These are phyloP conservation scores for Hortiboletus rubellus DNA, from an alignment of 1,284 basidiomycete genomes.

Conservation along the genomic window DNA sequence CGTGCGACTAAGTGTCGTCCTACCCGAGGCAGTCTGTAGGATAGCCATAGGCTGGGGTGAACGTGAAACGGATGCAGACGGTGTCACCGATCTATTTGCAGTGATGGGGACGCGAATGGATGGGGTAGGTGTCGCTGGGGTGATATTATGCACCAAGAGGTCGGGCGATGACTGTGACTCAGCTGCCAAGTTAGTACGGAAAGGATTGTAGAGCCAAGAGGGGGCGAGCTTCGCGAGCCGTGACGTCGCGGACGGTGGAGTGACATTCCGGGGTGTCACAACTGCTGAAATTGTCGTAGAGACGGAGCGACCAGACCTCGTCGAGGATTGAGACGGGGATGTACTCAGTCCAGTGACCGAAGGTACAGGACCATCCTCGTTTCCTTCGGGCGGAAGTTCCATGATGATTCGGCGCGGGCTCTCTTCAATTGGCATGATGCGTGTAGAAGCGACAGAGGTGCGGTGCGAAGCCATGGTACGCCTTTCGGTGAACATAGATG, in stretches of 20 bases:
- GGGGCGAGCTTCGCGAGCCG: conserved; percentile 62
- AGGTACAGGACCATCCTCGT: conserved; percentile 36
- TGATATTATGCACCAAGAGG: conserved; percentile 40
- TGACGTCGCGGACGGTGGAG: conserved; percentile 32
- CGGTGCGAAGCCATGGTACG: conserved; percentile 42
- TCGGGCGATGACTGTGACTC: conserved; percentile 56
- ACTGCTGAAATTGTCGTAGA: conserved; percentile 31
- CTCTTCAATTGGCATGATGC: conserved; percentile 67
- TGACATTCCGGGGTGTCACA: conserved; percentile 9
- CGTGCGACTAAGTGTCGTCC: conserved; percentile 46
- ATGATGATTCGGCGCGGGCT: conserved; percentile 52
- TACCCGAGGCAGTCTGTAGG: conserved; percentile 43
- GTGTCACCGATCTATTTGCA: conserved; percentile 28
- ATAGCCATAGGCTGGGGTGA: conserved; percentile 58
- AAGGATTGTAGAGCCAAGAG: conserved; percentile 74
- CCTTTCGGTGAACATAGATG: conserved; percentile 36
- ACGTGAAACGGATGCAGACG: conserved; percentile 35
- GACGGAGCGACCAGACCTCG: conserved; percentile 49
- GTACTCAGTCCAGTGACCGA: conserved; percentile 41
- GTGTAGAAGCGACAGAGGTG: conserved; percentile 43
- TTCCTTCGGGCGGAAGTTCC: conserved; percentile 50
- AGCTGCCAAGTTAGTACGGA: conserved; percentile 54
- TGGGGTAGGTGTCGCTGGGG: conserved; percentile 32
- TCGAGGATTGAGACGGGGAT: conserved; percentile 73
- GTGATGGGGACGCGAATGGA: conserved; percentile 32